Evolutionary conservation across 192 early-diverging fungal species (phyloP), one percentile per base, ranked within the genome.

Genomic region (Powellomyces hirtus): DNA sequence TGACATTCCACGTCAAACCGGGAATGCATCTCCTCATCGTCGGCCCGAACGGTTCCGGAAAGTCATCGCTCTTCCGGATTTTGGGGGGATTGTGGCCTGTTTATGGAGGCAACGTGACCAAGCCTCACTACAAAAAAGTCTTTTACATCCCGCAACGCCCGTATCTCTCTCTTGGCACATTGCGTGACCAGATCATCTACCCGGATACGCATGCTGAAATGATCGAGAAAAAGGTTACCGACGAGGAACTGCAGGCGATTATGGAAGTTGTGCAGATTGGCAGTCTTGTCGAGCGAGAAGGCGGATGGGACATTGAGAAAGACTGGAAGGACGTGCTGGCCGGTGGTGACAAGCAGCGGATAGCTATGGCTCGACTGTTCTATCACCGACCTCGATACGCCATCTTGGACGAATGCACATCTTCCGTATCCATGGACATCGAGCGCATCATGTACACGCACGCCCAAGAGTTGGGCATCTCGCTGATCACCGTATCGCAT

Each of bases 71-170:
- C 72, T 95, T 98, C 85, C 93, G 96, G 59, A 95, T 99, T 63
- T 81, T 99, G 6, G 94, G 92, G 58, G 94, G 92, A 0, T 83
- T 99, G 60, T 99, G 96, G 97, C 95, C 96, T 22, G 89, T 94
- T 20, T 98, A 92, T 79, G 94, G 91, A 1, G 84, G 86, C 31
- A 67, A 64, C 20, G 78, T 86, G 35, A 56, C 56, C 62, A 82
- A 80, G 58, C 80, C 83, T 38, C 35, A 58, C 52, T 55, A 55
- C 74, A 87, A 87, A 68, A 89, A 92, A 75, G 94, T 99, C 64
- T 96, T 99, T 61, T 99, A 99, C 79, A 94, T 99, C 62, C 96
- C 97, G 29, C 97, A 99, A 76, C 88, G 94, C 36, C 97, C 97
- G n/a, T 99, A 99, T 66, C 80, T 99, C 31, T 89, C 93, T 37